Evolutionary conservation across 1,284 basidiomycete species (phyloP), one percentile per base, ranked within the genome.

Genomic region (Hymenochaete sp.): DNA sequence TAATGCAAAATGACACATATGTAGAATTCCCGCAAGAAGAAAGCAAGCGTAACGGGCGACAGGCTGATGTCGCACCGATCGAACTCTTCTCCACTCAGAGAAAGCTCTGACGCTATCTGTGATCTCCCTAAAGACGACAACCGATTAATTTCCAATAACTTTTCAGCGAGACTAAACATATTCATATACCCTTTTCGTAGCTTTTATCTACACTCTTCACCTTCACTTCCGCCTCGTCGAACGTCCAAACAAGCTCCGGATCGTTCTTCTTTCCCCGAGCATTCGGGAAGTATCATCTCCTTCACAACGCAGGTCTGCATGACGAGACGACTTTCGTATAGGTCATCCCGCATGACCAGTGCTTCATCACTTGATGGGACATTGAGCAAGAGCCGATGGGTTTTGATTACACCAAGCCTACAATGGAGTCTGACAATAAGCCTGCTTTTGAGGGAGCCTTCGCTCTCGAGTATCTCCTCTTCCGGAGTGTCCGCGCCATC

Each of bases 351-450:
- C 8, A 73, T 61, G 13, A 70, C 71, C 3, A 85, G 86, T 1
- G 77, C 73, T 54, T 81, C 66, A 26, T 81, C 67, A 11, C 74
- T 68, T 2, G 69, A 70, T 27, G 75, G 71, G 2, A 72, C 67
- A 42, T 75, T 67, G 18, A 89, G 63, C 14, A 78, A 65, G 10
- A 89, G 63, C 13, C 77, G 72, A 60, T 89, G 86, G 0, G 86
- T 89, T 62, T 88, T 89, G 18, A 84, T 62, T 45, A 89, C 77
- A 82, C 86, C 86, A 54, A 87, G 81, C 66, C 88, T 87, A 62
- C 86, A 89, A 56, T 85, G 71, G 42, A 89, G 60, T 50, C 79
- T 76, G 36, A 89, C 65, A 29, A 82, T 70, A 44, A 87, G 63
- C 57, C 72, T 79, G 57, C 77, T 83, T 60, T 86, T 82, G 8